Evolutionary conservation across 768 basidiomycete species (phyloP).

Genomic region (Epithele typhae): DNA sequence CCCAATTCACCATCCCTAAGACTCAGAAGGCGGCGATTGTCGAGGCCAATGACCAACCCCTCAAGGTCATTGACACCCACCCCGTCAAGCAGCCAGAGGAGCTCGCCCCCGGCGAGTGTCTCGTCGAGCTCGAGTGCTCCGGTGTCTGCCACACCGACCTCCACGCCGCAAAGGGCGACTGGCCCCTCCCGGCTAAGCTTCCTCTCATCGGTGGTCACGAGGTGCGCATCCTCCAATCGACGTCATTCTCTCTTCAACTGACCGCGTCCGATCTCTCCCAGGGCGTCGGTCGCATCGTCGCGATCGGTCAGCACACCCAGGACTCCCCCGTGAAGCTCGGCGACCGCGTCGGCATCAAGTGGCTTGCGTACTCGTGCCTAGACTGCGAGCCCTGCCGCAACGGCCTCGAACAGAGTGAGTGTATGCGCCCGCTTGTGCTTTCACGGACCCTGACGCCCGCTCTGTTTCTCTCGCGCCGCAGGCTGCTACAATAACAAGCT

Average conservation of each 20-base stretch:
- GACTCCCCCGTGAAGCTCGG: slow-evolving; percentile 65
- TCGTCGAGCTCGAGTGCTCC: slow-evolving; percentile 70
- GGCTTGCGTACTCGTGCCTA: slow-evolving; percentile 70
- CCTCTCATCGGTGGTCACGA: slow-evolving; percentile 77
- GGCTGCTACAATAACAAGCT: slow-evolving; percentile 57
- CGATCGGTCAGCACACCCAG: slow-evolving; percentile 64
- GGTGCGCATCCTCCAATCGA: slow-evolving; percentile 8
- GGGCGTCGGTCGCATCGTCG: slow-evolving; percentile 78
- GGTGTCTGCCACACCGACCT: slow-evolving; percentile 89
- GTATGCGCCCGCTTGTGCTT: background rate
- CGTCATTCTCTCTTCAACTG: background rate
- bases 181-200: slow-evolving; percentile 65
- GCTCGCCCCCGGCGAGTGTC: slow-evolving; percentile 66
- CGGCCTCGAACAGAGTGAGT: slow-evolving; percentile 71
- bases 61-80: slow-evolving; percentile 36
- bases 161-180: slow-evolving; percentile 71
- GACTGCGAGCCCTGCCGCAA: slow-evolving; percentile 74
- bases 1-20: slow-evolving; percentile 33
- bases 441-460: slow-evolving; percentile 1
- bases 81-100: slow-evolving; percentile 54
- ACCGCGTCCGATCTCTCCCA: slow-evolving; percentile 32
- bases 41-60: slow-evolving; percentile 23
- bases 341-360: slow-evolving; percentile 81
- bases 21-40: slow-evolving; percentile 41
- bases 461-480: slow-evolving; percentile 18